Evolutionary conservation across 352 stramenopile genomes (phyloP), one percentile per base, ranked within the genome.

Genomic region (Phytophthora fragariae): DNA sequence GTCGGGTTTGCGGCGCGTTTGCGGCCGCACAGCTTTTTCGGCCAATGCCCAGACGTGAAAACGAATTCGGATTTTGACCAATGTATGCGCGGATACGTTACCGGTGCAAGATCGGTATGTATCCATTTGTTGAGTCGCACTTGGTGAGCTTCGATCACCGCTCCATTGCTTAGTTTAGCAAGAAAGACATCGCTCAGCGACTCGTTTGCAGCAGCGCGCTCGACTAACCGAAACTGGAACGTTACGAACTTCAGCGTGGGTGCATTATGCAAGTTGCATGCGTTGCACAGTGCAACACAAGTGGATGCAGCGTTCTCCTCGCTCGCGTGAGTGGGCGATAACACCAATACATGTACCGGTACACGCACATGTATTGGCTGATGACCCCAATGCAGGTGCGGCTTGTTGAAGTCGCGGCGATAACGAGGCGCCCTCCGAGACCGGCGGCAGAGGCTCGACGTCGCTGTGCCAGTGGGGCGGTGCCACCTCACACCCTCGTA

Each of bases 401-500:
- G 5, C 9, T 37, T 41, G 41, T 49, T 49, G 41, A 49, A 49
- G 14, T 49, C 14, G 41, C 41, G 41, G 41, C 41, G 41, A 49
- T 19, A 49, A 49, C 3, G 15, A 19, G 12, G 15, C n/a, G 41
- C 35, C 41, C 15, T 21, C 8, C 41, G 15, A 17, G 41, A 49
- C 41, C 41, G 15, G 41, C 41, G 41, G 41, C 41, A 49, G 10
- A 12, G 35, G 35, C 9, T 41, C 35, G 35, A 12, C 8, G 35
- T 41, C 41, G 14, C 41, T 49, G 41, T 49, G 41, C 41, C 41
- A 49, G 41, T 49, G 41, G 41, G 14, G 41, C 41, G 41, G 41
- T 37, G 35, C 21, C 12, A 63, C 57, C 9, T 17, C 61, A 68
- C 50, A 21, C 54, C 52, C 66, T 68, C 66, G 53, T 53, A 73